Conservation (phyloP, 805 yeast genomes). For the Millerozyma miso region DNA sequence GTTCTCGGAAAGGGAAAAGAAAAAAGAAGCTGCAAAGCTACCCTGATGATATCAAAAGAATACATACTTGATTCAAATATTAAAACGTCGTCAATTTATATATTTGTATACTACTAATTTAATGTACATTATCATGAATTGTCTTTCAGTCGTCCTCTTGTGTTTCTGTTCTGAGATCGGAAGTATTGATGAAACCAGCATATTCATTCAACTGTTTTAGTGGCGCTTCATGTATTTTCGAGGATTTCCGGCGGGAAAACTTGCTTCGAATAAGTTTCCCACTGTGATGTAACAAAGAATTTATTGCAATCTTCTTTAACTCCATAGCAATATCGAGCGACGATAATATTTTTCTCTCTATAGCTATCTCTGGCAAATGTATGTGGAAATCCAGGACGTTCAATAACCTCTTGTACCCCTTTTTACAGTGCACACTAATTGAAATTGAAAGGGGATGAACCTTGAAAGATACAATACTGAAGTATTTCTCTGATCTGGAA, state of each 20-base stretch:
- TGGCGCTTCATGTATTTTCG: constrained; percentile 11
- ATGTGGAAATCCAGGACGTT: constrained; percentile 35
- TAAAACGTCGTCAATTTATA: background rate
- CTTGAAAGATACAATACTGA: constrained; percentile 60
- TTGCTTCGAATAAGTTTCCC: constrained; percentile 36
- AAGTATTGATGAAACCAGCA: constrained; percentile 18
- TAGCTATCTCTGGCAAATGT: constrained; percentile 29
- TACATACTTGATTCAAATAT: constrained; percentile 20
- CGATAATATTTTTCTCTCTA: constrained; percentile 29
- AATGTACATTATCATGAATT: background rate
- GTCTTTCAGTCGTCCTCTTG: too few species aligned
- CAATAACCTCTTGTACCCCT: constrained; percentile 31
- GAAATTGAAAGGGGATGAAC: constrained; percentile 23
- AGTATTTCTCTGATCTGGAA: constrained; percentile 64
- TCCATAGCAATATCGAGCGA: constrained; percentile 31
- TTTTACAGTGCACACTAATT: constrained; percentile 32
- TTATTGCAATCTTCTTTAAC: constrained; percentile 27
- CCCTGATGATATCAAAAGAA: constrained; percentile 35
- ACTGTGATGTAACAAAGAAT: constrained; percentile 29
- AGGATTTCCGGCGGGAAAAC: constrained; percentile 13
- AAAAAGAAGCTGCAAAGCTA: constrained; percentile 36
- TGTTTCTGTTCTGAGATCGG: constrained; percentile 14
- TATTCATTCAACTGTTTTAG: constrained; percentile 20
- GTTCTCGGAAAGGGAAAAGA: constrained; percentile 26
- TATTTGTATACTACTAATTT: background rate